phyloP scores from a whole-genome alignment of 306 rosid species.

The Vigna hirtella region DNA sequence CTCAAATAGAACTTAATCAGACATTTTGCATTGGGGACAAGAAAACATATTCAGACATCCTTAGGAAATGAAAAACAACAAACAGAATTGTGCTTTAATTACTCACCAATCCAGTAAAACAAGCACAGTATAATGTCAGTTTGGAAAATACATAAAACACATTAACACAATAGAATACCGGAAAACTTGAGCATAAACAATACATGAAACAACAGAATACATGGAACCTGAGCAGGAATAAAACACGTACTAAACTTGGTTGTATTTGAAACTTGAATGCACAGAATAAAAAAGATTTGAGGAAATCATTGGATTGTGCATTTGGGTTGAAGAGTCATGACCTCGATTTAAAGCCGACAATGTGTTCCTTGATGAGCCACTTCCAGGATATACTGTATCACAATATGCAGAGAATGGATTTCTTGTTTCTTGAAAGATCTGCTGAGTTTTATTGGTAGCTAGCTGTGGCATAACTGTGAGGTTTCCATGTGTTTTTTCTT shows the following conservation, averaged over 20 bases:
- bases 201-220: neutral
- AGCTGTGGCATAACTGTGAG: neutral
- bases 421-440: neutral
- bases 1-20: neutral
- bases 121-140: neutral
- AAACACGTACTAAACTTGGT: neutral
- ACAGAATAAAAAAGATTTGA: neutral
- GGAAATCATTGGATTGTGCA: neutral
- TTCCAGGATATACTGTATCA: neutral
- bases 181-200: neutral
- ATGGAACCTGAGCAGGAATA: slow-evolving; percentile 1
- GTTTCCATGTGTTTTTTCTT: neutral
- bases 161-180: neutral
- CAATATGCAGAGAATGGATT: neutral
- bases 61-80: neutral
- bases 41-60: slow-evolving; percentile 1
- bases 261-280: slow-evolving; percentile 4
- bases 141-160: neutral
- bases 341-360: neutral
- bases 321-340: neutral
- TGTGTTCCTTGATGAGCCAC: neutral
- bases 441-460: neutral
- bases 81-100: neutral
- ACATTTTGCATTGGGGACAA: neutral
- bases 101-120: neutral